Conservation (phyloP, 306 rosid species). For the Sesbania bispinosa region DNA sequence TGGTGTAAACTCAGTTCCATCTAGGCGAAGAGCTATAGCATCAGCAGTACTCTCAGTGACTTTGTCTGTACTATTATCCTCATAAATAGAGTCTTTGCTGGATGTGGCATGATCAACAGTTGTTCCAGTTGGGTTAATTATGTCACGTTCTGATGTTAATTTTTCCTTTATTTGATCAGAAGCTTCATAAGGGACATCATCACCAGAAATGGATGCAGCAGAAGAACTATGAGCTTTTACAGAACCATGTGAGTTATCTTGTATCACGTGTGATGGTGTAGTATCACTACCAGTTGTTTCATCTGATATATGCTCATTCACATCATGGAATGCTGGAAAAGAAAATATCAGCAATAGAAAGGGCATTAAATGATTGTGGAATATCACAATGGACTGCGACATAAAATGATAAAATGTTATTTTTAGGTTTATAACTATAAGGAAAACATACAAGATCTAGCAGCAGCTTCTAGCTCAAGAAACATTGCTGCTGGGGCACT, state of each 20-base stretch:
- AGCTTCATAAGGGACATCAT: constrained; percentile 50
- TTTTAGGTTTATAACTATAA: constrained; percentile 20
- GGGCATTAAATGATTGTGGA: constrained; percentile 9
- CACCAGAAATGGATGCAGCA: constrained; percentile 49
- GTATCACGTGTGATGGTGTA: constrained; percentile 35
- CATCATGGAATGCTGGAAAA: constrained; percentile 64
- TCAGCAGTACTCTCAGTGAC: constrained; percentile 28
- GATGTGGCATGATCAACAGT: constrained; percentile 29
- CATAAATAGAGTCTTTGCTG: constrained; percentile 31
- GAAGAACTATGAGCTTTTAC: constrained; percentile 41
- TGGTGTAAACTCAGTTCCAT: constrained; percentile 58
- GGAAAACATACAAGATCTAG: constrained; percentile 71
- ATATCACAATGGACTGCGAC: background rate
- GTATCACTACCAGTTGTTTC: constrained; percentile 40
- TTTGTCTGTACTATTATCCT: constrained; percentile 17
- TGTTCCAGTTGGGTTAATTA: constrained; percentile 30
- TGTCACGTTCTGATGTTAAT: constrained; percentile 34
- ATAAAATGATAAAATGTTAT: background rate
- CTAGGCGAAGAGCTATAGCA: constrained; percentile 47
- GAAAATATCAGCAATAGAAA: constrained; percentile 24
- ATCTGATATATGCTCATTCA: constrained; percentile 40
- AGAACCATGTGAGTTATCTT: constrained; percentile 43
- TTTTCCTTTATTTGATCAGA: constrained; percentile 48
- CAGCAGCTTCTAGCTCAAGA: constrained; percentile 98
- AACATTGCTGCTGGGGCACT: constrained; percentile 74